phyloP scores from a whole-genome alignment of 2,329 filamentous ascomycete genomes.

The Sphaceloma murrayae region DNA sequence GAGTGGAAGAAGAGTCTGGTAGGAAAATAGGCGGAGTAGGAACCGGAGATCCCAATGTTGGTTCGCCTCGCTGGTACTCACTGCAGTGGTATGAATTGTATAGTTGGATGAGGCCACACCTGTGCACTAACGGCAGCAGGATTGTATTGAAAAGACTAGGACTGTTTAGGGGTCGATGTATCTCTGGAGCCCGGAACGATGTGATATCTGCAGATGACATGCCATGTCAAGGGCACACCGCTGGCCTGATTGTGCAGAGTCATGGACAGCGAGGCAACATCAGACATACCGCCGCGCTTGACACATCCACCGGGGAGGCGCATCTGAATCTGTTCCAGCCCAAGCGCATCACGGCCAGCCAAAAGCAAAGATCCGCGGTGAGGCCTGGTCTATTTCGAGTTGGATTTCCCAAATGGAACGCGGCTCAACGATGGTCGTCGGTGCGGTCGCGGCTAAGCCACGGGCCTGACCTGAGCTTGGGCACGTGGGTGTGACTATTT shows the following conservation, averaged over 20 bases:
- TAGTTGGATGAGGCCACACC: constrained; percentile 11
- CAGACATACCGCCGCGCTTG: no score
- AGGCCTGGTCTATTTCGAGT: constrained; percentile 6
- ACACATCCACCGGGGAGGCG: no score
- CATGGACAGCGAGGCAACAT: no score
- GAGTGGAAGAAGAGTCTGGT: not conserved
- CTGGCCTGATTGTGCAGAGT: not conserved
- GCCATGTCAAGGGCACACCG: not conserved
- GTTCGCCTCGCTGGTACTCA: not conserved
- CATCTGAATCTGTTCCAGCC: no score
- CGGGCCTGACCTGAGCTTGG: constrained; percentile 7
- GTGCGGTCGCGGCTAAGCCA: constrained; percentile 9
- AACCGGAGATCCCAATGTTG: constrained; percentile 9
- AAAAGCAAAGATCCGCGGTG: not conserved
- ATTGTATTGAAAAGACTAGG: constrained; percentile 13
- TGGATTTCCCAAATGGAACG: constrained; percentile 5
- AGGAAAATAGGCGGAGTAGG: not conserved
- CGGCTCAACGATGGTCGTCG: not conserved
- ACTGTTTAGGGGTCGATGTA: not conserved
- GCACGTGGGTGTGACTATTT: not conserved
- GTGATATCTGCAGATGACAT: constrained; percentile 6
- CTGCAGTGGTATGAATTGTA: constrained; percentile 3
- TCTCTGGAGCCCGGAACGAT: constrained; percentile 1
- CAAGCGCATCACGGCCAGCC: no score
- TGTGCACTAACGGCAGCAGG: constrained; percentile 5